Percentiles rank a stretch among this genome's conserved stretches.
These are phyloP conservation scores for Rhizopus microsporus DNA, from an alignment of 371 early-diverging fungal genomes.

Conservation along the genomic window DNA sequence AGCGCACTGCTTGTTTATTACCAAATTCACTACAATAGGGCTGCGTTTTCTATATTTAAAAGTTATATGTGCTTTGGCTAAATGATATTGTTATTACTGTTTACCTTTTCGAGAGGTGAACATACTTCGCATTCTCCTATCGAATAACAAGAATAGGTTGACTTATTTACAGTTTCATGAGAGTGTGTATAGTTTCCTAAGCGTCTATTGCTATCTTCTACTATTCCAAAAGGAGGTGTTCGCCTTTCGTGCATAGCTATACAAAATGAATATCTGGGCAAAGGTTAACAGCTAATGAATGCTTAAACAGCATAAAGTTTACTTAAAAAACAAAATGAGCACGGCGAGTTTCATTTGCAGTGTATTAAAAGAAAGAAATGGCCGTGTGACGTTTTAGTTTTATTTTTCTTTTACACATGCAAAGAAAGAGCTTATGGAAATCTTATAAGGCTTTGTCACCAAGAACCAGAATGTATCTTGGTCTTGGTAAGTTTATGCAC, in stretches of 20 bases:
- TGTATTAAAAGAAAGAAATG: neutral
- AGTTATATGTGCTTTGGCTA: neutral
- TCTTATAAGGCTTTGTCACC: constrained; percentile 47
- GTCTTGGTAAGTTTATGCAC: constrained; percentile 33
- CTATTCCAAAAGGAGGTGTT: constrained; percentile 28
- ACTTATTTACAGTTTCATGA: constrained; percentile 40
- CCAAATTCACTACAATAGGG: constrained; percentile 47
- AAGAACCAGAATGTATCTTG: constrained; percentile 41
- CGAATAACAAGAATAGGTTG: constrained; percentile 42
- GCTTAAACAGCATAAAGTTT: neutral
- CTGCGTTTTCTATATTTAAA: constrained; percentile 37
- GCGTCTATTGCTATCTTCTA: constrained; percentile 2
- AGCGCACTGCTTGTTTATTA: constrained; percentile 46
- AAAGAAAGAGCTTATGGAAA: constrained; percentile 53
- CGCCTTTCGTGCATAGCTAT: constrained; percentile 7
- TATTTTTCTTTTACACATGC: constrained; percentile 27
- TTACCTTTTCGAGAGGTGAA: constrained; percentile 46
- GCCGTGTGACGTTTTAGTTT: neutral
- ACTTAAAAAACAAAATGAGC: neutral
- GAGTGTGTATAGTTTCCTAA: constrained; percentile 52
- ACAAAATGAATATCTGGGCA: neutral
- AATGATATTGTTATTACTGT: neutral
- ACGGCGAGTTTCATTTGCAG: neutral
- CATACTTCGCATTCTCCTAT: constrained; percentile 50
- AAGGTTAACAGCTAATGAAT: neutral